Base-by-base conservation (phyloP, 139 green algal species). In the Picochlorum sp. region DNA sequence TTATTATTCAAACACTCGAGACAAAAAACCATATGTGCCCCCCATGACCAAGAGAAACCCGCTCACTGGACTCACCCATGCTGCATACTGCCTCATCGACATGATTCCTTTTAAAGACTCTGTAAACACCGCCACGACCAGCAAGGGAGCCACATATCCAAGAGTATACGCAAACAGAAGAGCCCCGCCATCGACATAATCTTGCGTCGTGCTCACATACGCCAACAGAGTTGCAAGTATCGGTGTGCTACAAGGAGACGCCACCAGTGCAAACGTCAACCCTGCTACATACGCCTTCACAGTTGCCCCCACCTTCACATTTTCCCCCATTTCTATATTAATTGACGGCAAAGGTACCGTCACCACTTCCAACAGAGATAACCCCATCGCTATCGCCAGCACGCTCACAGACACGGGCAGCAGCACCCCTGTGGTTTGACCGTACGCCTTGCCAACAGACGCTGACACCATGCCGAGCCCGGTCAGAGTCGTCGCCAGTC, bases 221-320 rank as follows among this genome's bases (percentile, higher is more conserved):
- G 83, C 91, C 14, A 98, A 77, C 31, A 98, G 68, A 0, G 91
- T 93, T 1, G 92, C 89, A 28, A 98, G 81, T 35, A 98, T 83
- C 9, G 92, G 92, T 14, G 90, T 97, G 66, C 78, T 91, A 86
- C 87, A 95, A 7, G 89, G 93, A 18, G 88, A 96, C 5, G 93
- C 92, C 25, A 87, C 93, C 47, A 99, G 79, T 7, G 93, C 93
- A 73, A 97, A 98, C 0, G 78, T 85, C 13, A 89, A 67, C 12
- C 93, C 93, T 36, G 72, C 75, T n/a, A 93, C 58, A 76, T 94
- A 97, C 10, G 91, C 84, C 45, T 88, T 78, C 33, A 81, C 57
- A 7, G 57, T 35, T 1, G 81, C 67, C 1, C 70, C 66, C 10
- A 86, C 55, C 2, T 31, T 50, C 39, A 16, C 20, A 16, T 47